Evolutionary conservation across 208 protist genomes (phyloP).

Genomic region (Acanthamoeba lenticulata): DNA sequence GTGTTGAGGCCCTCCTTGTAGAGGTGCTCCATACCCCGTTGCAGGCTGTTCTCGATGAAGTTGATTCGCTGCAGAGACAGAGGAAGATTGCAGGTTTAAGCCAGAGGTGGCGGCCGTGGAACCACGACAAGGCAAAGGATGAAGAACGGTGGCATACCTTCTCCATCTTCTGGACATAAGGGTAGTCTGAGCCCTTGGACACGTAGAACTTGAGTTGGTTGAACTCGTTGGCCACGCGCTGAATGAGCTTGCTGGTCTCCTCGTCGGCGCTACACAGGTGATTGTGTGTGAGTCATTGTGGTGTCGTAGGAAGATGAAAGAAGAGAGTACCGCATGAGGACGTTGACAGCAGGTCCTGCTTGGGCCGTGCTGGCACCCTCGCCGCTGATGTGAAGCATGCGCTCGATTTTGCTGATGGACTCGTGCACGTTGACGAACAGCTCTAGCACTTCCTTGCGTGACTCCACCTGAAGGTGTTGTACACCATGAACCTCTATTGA

Average conservation of each 20-base stretch:
- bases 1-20: constrained; percentile 55
- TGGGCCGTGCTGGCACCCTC: neutral
- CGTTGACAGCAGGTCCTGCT: neutral
- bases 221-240: constrained; percentile 62
- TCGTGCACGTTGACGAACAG: constrained; percentile 62
- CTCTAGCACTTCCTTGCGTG: constrained; percentile 46
- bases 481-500: neutral
- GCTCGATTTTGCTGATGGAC: constrained; percentile 64
- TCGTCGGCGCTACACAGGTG: constrained; percentile 28
- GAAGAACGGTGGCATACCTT: neutral
- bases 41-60: constrained; percentile 58
- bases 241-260: constrained; percentile 60
- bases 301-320: neutral
- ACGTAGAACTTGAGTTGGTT: constrained; percentile 70
- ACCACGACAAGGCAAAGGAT: neutral
- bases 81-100: neutral
- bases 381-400: constrained; percentile 23
- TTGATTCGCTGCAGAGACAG: constrained; percentile 8
- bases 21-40: constrained; percentile 49
- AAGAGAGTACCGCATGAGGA: constrained; percentile 21
- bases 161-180: constrained; percentile 45
- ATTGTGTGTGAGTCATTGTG: too few relatives aligned
- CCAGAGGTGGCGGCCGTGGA: neutral
- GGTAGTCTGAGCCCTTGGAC: constrained; percentile 41
- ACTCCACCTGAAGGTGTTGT: neutral